Base-by-base conservation (phyloP, 306 rosid species). In the Abrus precatorius region DNA sequence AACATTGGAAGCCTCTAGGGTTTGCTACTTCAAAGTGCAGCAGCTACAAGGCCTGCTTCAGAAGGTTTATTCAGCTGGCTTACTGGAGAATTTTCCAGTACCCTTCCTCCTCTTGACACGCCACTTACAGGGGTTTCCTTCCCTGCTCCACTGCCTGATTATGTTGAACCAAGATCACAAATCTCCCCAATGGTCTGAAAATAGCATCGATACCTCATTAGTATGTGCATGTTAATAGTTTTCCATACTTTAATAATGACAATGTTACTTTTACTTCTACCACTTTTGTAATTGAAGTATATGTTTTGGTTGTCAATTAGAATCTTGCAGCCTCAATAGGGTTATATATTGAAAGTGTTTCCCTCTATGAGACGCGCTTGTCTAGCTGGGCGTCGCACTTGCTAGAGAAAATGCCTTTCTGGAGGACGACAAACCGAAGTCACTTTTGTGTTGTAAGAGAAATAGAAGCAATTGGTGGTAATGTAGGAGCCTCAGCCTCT, bases 161-260 rank as follows among this genome's bases (percentile, higher is more conserved):
- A 67, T 67, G 38, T 67, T 43, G 72, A 67, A 28, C 72, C 72
- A 67, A 67, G 54, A 67, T 67, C 9, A 67, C 72, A 43, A 67
- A 53, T 43, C 72, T 67, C 54, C 1, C 72, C 54, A 67, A 67
- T 67, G 72, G 72, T 44, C 72, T 67, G 0, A 67, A 67, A 27
- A 44, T 67, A 27, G 72, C 72, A 44, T 67, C 72, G 72, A 67
- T 27, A 67, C 72, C 9, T 67, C 72, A 27, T 38, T 36, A 9
- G 72, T 67, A 67, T 27, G 72, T 67, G 54, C 29, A 5, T 66
- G 33, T 7, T 27, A 41, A 43, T 27, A 9, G 20, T 66, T 43
- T 66, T 66, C 3, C 20, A 5, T 66, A 66, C 20, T 27, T 67
- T 9, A 32, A 14, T 52, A 20, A 67, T 67, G 14, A 64, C 5